A percentile compares a stretch with the other conserved stretches of the same genome.
These are phyloP conservation scores for Phytomonas sp. DNA, from an alignment of 208 protist species.

Conservation along the genomic window DNA sequence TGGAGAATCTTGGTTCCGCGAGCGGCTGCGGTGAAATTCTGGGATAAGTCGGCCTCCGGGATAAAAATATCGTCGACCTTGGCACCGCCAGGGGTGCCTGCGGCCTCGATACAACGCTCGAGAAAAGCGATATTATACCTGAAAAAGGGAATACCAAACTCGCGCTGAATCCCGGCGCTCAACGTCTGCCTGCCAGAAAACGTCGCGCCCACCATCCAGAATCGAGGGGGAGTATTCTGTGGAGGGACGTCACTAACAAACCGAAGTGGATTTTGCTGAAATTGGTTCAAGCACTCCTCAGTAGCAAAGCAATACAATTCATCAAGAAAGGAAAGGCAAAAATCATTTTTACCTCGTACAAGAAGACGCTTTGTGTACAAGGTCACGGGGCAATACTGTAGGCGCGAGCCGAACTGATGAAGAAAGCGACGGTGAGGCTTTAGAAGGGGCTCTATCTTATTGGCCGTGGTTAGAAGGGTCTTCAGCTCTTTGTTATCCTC, in stretches of 20 bases:
- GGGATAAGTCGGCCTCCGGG: constrained; percentile 10
- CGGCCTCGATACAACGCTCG: constrained; percentile 63
- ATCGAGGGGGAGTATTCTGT: constrained; percentile 48
- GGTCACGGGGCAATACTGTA: constrained; percentile 84
- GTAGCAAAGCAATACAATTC: constrained; percentile 76
- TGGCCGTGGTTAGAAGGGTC: neutral
- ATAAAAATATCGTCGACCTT: constrained; percentile 60
- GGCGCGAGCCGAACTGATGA: constrained; percentile 69
- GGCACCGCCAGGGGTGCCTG: constrained; percentile 32
- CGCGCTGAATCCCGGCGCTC: constrained; percentile 30
- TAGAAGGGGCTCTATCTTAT: constrained; percentile 24
- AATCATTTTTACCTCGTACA: constrained; percentile 50
- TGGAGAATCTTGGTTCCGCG: constrained; percentile 46
- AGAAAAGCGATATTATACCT: constrained; percentile 64
- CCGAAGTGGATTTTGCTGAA: constrained; percentile 55
- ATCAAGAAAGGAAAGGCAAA: constrained; percentile 42
- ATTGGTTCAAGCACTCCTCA: constrained; percentile 39
- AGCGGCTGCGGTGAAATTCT: neutral
- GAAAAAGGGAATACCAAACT: constrained; percentile 66
- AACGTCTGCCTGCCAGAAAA: constrained; percentile 71
- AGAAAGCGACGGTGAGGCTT: constrained; percentile 47
- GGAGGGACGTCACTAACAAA: constrained; percentile 40
- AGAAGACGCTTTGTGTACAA: constrained; percentile 58
- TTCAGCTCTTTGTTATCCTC: constrained; percentile 39
- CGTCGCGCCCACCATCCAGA: constrained; percentile 72